Percentiles rank a stretch among this genome's conserved stretches.
phyloP scores from a whole-genome alignment of 23 red algal species.

The Gracilariopsis chorda region DNA sequence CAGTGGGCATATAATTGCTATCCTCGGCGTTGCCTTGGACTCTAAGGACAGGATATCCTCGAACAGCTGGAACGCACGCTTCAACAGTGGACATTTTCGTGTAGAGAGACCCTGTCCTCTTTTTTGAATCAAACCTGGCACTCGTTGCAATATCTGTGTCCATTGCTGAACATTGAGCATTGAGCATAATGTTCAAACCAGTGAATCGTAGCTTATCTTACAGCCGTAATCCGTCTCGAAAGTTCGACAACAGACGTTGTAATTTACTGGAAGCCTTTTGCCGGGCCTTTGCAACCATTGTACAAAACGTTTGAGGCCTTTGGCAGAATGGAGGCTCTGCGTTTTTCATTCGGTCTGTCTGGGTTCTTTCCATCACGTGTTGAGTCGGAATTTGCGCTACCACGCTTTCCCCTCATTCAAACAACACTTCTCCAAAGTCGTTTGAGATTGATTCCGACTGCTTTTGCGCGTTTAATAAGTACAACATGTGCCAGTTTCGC shows the following conservation, averaged over 20 bases:
- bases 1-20: conserved; percentile 61
- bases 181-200: conserved; percentile 28
- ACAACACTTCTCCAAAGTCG: conserved; percentile 39
- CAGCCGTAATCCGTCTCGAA: conserved; percentile 20
- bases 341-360: background rate
- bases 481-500: conserved; percentile 54
- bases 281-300: conserved; percentile 9
- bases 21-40: conserved; percentile 48
- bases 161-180: conserved; percentile 52
- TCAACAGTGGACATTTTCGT: conserved; percentile 17
- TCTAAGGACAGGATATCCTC: conserved; percentile 51
- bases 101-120: background rate
- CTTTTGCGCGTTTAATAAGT: conserved; percentile 18
- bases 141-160: conserved; percentile 9
- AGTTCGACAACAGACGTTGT: conserved; percentile 5
- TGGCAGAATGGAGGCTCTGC: background rate
- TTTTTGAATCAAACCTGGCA: background rate
- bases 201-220: conserved; percentile 5
- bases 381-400: no score
- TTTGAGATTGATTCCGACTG: conserved; percentile 30
- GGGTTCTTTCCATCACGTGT: no score
- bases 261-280: conserved; percentile 41
- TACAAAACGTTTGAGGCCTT: background rate
- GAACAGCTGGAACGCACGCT: conserved; percentile 37
- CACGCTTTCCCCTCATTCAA: background rate